Base-by-base conservation (phyloP, 306 rosid species). In the Hippophae tibetana region DNA sequence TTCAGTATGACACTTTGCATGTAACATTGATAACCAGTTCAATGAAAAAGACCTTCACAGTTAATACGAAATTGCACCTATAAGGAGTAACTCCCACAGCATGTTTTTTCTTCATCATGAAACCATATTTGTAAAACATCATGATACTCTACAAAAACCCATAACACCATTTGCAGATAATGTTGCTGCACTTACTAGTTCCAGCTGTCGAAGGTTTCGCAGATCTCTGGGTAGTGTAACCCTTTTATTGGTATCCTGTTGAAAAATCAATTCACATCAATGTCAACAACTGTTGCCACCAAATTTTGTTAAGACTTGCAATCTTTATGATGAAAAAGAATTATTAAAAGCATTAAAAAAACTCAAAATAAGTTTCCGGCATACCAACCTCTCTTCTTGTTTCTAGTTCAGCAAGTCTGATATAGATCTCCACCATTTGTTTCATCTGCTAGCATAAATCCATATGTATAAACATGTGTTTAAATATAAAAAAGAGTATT, bases 351-450 rank as follows among this genome's bases (percentile, higher is more conserved):
- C 64, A 61, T 31, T 69, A 42, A 54, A 49, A 66, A 48, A 48
- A 68, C 69, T 46, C 31, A 4, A 7, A 60, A 55, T 9, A 52
- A 9, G 47, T 51, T 42, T 58, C 27, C 13, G 56, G 52, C 49
- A 53, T 42, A 61, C 74, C 60, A 40, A 87, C 97, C 95, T 90
- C 94, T 79, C 68, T 84, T 76, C 77, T 82, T 27, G 89, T 90
- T 76, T 90, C 95, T 76, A 84, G 78, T 78, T 90, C 97, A 8
- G 97, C 97, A 71, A 90, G 97, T 77, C 72, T 87, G 77, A 90
- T 87, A 73, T 90, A 90, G 62, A 90, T 82, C 81, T 90, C 97
- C 66, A 90, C 97, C 97, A 90, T 82, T 79, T 85, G 94, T 72
- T 78, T 87, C 83, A 81, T 88, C 97, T 90, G 65, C 14, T 49